phyloP scores from a whole-genome alignment of 768 basidiomycete genomes.

The Suillus ampliporus region DNA sequence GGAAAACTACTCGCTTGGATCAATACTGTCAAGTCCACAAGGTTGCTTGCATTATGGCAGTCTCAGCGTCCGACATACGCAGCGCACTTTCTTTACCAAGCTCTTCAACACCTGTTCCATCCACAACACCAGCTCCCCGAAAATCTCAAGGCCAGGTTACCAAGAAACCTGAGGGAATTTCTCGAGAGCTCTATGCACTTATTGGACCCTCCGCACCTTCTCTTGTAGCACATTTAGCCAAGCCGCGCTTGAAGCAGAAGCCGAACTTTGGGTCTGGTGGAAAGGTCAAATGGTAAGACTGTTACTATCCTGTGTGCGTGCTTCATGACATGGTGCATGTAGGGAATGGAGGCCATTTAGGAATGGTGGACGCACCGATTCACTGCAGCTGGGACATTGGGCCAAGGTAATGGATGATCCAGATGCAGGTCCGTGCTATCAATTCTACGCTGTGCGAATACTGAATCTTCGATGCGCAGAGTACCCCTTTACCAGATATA shows the following conservation, averaged over 20 bases:
- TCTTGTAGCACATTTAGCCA: slow-evolving; percentile 77
- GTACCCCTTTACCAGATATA: slow-evolving; percentile 86
- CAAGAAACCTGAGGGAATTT: slow-evolving; percentile 88
- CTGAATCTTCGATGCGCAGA: slow-evolving; percentile 45
- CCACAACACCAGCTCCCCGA: slow-evolving; percentile 53
- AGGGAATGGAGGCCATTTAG: slow-evolving; percentile 82
- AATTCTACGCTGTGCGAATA: background rate
- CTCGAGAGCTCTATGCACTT: slow-evolving; percentile 89
- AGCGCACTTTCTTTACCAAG: slow-evolving; percentile 77
- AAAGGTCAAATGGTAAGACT: slow-evolving; percentile 72
- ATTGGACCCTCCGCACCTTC: slow-evolving; percentile 94
- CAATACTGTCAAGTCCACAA: background rate
- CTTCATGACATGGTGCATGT: slow-evolving; percentile 7
- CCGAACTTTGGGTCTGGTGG: slow-evolving; percentile 70
- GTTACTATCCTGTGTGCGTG: background rate
- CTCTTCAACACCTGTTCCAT: slow-evolving; percentile 40
- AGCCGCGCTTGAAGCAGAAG: slow-evolving; percentile 87
- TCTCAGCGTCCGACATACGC: slow-evolving; percentile 81
- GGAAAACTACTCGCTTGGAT: background rate
- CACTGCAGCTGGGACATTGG: slow-evolving; percentile 85
- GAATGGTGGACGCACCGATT: slow-evolving; percentile 72
- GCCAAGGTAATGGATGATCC: slow-evolving; percentile 64
- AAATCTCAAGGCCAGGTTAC: slow-evolving; percentile 45
- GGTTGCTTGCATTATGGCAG: slow-evolving; percentile 51
- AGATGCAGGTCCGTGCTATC: slow-evolving; percentile 52